Conservation (phyloP, 441 rosid species). For the Arabidopsis lyrata region DNA sequence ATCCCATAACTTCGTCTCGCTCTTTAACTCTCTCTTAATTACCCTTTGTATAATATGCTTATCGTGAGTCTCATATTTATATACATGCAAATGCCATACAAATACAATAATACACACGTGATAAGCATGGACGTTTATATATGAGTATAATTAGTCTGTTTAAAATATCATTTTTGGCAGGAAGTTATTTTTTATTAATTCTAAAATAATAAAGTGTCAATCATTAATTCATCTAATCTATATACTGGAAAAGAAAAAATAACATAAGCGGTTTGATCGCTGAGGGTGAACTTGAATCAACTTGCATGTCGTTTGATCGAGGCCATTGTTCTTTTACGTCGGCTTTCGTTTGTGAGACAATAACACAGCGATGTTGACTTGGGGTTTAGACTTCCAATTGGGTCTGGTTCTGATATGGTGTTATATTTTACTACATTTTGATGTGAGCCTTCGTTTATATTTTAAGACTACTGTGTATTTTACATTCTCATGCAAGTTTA, state of each 20-base stretch:
- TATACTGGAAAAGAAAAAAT: background rate
- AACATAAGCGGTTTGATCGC: too few species aligned
- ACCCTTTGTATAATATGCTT: constrained; percentile 21
- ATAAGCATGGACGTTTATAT: constrained; percentile 13
- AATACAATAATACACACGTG: constrained; percentile 4
- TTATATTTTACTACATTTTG: too few species aligned
- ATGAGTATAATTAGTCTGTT: background rate
- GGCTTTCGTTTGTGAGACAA: too few species aligned
- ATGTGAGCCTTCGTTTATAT: too few species aligned
- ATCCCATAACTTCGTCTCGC: constrained; percentile 29
- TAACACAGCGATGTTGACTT: too few species aligned
- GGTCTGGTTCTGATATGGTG: too few species aligned
- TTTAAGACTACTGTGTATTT: too few species aligned
- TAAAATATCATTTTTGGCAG: background rate
- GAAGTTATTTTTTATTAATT: background rate
- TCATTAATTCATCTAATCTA: background rate
- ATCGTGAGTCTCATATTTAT: constrained; percentile 24
- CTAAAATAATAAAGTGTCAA: background rate
- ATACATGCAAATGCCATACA: constrained; percentile 4
- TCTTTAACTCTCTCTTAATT: background rate
- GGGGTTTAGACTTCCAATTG: too few species aligned
- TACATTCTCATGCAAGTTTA: too few species aligned
- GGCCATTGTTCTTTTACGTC: too few species aligned
- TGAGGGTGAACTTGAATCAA: too few species aligned
- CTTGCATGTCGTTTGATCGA: too few species aligned